A percentile compares a stretch with the other conserved stretches of the same genome.
Conservation (phyloP, 2,329 filamentous ascomycete species). For the Talaromyces verruculosus region DNA sequence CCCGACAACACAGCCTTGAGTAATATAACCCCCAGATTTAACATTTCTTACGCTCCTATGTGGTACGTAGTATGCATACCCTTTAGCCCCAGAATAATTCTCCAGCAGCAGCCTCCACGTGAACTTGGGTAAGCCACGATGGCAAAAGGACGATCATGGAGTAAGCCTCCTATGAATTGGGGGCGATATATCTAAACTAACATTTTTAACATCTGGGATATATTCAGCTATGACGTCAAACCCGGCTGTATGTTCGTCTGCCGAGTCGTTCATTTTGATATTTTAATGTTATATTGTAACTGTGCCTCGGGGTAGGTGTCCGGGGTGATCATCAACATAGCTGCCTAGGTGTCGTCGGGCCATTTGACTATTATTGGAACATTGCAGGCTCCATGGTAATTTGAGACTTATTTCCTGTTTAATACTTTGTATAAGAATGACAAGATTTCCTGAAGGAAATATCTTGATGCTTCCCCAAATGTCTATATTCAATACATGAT, state of each 20-base stretch:
- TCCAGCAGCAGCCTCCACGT: background rate
- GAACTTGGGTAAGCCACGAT: background rate
- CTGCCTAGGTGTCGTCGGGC: background rate
- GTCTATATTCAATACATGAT: background rate
- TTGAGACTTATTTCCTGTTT: background rate
- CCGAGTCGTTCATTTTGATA: background rate
- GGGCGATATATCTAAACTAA: background rate
- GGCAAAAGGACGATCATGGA: background rate
- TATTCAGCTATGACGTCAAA: background rate
- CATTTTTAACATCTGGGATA: background rate
- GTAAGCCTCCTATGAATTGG: background rate
- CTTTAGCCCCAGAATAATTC: background rate
- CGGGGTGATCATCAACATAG: background rate
- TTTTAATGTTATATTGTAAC: background rate
- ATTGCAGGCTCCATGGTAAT: background rate
- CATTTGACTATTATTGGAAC: background rate
- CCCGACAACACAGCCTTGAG: background rate
- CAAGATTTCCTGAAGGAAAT: background rate
- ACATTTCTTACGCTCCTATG: too few species aligned
- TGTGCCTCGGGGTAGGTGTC: background rate
- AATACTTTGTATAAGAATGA: background rate
- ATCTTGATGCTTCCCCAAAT: background rate
- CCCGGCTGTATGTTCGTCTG: background rate
- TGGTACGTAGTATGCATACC: too few species aligned
- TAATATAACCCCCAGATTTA: too few species aligned